Base-by-base conservation (phyloP, 768 basidiomycete species). In the Amanita pallidorosea region DNA sequence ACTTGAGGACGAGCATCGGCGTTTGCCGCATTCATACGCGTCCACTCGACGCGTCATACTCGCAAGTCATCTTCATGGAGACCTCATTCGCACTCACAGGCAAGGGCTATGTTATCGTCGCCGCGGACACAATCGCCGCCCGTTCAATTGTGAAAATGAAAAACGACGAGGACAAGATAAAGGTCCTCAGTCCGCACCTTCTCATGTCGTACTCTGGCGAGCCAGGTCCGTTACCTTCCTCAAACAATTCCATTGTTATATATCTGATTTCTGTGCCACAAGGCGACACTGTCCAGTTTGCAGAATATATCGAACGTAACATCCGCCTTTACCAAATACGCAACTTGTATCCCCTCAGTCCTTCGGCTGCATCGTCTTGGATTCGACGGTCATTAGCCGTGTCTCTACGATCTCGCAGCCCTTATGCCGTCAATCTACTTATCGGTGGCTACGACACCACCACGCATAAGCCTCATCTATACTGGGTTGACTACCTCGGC, bases 141-240 rank as follows among this genome's bases (percentile, higher is more conserved):
- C 78, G 90, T 58, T 96, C 92, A 29, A 90, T 99, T 67, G 84
- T 98, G 63, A 95, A 93, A 71, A 96, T 98, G 92, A 96, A 98
- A 73, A 65, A 76, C 34, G 92, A 96, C 68, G 88, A 90, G 70
- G 94, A 98, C 75, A 97, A 98, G 73, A 90, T 95, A 74, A 92
- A 93, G 67, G 75, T 78, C 20, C 76, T 99, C 38, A 84, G 89
- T 55, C 83, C 92, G 22, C 90, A 96, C 66, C 72, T 98, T 31
- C 77, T 94, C 62, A 95, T 99, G 92, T 83, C 92, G 0, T 91
- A 85, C 66, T 89, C 89, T 56, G 94, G 94, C 56, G 93, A 96
- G 66, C 88, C 93, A 68, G 92, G 92, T 81, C 53, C 50, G 74
- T 63, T 15, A 15, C 29, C 38, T n/a, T 55, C 35, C 22, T 49